phyloP scores from a whole-genome alignment of 225 moss, liverwort and hornwort genomes.

The Neckera pumila region DNA sequence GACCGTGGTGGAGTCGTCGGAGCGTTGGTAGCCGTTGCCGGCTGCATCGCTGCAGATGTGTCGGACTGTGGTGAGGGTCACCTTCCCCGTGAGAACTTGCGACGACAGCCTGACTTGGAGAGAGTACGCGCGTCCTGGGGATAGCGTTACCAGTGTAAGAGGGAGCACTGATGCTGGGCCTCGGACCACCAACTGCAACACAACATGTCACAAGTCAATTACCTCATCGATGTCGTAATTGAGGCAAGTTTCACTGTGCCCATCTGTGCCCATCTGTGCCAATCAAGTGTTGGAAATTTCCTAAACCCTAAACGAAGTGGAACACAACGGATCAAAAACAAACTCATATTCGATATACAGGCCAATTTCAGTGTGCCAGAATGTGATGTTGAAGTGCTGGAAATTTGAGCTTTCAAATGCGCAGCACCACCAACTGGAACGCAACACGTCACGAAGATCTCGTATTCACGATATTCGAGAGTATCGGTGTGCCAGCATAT shows the following conservation, averaged over 20 bases:
- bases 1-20: constrained; percentile 20
- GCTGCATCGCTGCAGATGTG: constrained; percentile 55
- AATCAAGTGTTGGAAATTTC: neutral
- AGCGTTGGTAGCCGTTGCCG: constrained; percentile 59
- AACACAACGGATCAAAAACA: neutral
- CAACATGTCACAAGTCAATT: neutral
- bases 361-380: neutral
- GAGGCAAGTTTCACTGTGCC: neutral
- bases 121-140: constrained; percentile 42
- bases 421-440: neutral
- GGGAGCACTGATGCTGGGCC: constrained; percentile 65
- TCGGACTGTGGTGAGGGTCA: constrained; percentile 24
- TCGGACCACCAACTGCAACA: constrained; percentile 50
- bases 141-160: constrained; percentile 21
- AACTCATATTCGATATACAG: neutral
- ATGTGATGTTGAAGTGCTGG: neutral
- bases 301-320: neutral
- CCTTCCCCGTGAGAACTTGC: constrained; percentile 30
- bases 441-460: neutral
- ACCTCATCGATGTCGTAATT: neutral
- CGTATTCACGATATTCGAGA: neutral
- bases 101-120: constrained; percentile 58
- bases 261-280: neutral
- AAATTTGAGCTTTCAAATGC: neutral
- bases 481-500: neutral